Conservation (phyloP, 2,329 filamentous ascomycete species). For the Claviceps sp. region DNA sequence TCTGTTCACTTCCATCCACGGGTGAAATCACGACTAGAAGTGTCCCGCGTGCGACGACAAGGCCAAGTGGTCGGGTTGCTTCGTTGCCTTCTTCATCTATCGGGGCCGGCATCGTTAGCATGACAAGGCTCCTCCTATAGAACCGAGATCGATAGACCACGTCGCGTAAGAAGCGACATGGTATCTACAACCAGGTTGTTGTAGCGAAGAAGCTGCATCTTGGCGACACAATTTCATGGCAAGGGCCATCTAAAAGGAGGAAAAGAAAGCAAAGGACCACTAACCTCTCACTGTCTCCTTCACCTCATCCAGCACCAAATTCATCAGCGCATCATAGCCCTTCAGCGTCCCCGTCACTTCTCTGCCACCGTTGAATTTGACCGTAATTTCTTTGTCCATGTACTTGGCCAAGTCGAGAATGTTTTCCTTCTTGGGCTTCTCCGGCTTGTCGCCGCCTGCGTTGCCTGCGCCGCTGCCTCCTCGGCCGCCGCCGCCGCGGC, state of each 20-base stretch:
- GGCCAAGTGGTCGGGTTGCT: conserved; percentile 63
- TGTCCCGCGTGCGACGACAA: conserved; percentile 84
- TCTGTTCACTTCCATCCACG: conserved; percentile 87
- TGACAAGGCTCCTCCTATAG: no score
- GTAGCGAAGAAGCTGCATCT: no score
- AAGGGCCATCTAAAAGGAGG: background rate
- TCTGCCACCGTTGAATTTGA: conserved; percentile 92
- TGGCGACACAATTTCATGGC: background rate
- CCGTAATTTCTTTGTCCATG: conserved; percentile 88
- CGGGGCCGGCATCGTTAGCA: background rate
- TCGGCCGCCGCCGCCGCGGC: conserved; percentile 19
- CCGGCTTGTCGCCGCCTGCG: conserved; percentile 37
- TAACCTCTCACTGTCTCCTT: conserved; percentile 79
- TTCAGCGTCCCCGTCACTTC: conserved; percentile 86
- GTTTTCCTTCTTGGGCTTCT: conserved; percentile 94
- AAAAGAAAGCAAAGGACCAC: conserved; percentile 10
- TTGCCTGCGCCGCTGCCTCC: conserved; percentile 31
- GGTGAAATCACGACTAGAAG: conserved; percentile 87
- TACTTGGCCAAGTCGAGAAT: conserved; percentile 93
- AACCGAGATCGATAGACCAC: no score
- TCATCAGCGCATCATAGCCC: conserved; percentile 96
- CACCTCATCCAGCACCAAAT: conserved; percentile 88
- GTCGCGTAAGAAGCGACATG: no score
- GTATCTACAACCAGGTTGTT: no score
- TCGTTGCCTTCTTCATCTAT: conserved; percentile 89